Conservation (phyloP, 2,329 filamentous ascomycete species). For the Fusarium burgessii region DNA sequence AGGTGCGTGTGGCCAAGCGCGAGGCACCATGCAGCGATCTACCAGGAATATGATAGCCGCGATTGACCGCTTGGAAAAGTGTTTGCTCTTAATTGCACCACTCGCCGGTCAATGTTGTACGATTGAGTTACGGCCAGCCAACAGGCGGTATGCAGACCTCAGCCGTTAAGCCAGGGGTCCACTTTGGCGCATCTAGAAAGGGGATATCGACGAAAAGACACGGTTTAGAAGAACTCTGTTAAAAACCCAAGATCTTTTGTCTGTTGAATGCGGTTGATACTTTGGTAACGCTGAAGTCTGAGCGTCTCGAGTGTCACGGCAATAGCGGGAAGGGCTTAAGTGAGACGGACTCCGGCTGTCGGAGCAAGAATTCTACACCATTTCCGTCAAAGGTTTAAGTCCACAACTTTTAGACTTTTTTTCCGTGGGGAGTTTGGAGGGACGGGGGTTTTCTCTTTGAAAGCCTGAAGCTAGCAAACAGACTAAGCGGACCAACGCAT, state of each 20-base stretch:
- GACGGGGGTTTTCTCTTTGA: constrained; percentile 22
- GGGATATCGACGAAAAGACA: not conserved
- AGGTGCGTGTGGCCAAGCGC: constrained; percentile 9
- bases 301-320: constrained; percentile 12
- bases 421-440: constrained; percentile 3
- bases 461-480: constrained; percentile 36
- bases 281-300: not conserved
- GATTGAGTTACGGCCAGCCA: constrained; percentile 28
- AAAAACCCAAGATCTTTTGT: not conserved
- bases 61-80: constrained; percentile 21
- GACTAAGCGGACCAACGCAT: constrained; percentile 28
- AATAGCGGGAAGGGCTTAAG: constrained; percentile 37
- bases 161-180: constrained; percentile 26
- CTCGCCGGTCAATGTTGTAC: constrained; percentile 7
- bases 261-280: constrained; percentile 9
- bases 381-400: constrained; percentile 30
- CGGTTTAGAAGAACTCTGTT: not conserved
- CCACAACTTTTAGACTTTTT: constrained; percentile 17
- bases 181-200: constrained; percentile 33
- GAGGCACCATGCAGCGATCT: not conserved
- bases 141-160: constrained; percentile 38
- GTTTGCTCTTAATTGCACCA: constrained; percentile 17
- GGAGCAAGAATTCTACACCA: constrained; percentile 7
- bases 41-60: not conserved
- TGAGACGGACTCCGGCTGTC: constrained; percentile 9